A percentile compares a stretch with the other conserved stretches of the same genome.
These are phyloP conservation scores for Gossypium thurberi DNA, from an alignment of 345 rosid genomes.

Conservation along the genomic window DNA sequence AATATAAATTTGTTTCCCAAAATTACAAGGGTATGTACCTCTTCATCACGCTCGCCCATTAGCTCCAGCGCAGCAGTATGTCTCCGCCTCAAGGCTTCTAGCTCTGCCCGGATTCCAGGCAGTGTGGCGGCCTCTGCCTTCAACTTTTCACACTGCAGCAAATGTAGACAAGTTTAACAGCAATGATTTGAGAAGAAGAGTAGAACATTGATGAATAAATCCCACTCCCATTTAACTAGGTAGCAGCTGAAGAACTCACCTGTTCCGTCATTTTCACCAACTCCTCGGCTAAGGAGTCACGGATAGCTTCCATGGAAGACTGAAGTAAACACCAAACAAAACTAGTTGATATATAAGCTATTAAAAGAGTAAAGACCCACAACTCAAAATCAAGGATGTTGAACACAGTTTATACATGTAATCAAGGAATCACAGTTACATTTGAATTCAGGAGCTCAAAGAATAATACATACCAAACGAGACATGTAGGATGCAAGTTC, in stretches of 20 bases:
- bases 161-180: constrained; percentile 16
- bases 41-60: constrained; percentile 99
- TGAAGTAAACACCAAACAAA: constrained; percentile 20
- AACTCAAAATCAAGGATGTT: neutral
- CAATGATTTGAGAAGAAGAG: constrained; percentile 7
- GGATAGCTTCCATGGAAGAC: constrained; percentile 92
- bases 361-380: neutral
- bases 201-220: neutral
- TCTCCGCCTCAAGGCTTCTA: constrained; percentile 85
- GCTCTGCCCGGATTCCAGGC: constrained; percentile 84
- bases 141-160: constrained; percentile 79
- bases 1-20: neutral
- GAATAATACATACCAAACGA: constrained; percentile 64
- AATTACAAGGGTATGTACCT: constrained; percentile 39
- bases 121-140: constrained; percentile 59
- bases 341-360: neutral
- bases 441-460: constrained; percentile 6
- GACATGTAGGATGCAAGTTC: constrained; percentile 96
- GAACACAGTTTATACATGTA: neutral
- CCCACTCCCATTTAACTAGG: neutral
- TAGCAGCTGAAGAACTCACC: constrained; percentile 32
- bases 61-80: constrained; percentile 96
- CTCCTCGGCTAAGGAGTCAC: constrained; percentile 97
- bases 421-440: neutral
- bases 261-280: constrained; percentile 91